These are phyloP conservation scores for Furcasterigmium furcatum DNA, from an alignment of 2,329 filamentous ascomycete species.

Conservation along the genomic window DNA sequence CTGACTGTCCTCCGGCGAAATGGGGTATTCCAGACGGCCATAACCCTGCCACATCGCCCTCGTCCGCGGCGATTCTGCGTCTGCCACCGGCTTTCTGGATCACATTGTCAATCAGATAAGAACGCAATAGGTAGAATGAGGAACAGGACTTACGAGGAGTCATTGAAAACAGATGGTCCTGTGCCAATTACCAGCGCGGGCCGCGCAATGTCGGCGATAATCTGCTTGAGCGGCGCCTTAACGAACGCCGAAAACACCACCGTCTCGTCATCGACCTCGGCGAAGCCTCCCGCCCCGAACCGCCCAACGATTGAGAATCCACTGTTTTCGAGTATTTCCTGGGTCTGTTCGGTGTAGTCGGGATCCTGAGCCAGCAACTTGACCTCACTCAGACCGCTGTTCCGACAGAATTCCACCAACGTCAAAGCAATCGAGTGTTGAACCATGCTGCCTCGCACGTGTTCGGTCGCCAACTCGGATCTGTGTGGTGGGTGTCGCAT, in stretches of 20 bases:
- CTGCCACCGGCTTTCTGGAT: not conserved
- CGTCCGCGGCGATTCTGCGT: not conserved
- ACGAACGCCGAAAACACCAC: slow-evolving; percentile 29
- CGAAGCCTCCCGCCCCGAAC: slow-evolving; percentile 25
- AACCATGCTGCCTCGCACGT: no score
- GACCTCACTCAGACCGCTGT: no score
- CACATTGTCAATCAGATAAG: not conserved
- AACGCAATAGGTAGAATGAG: not conserved
- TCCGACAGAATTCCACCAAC: no score
- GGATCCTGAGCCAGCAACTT: no score
- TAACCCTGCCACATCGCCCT: not conserved
- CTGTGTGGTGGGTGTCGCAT: no score
- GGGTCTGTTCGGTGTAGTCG: slow-evolving; percentile 7
- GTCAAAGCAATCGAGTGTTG: no score
- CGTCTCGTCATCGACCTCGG: slow-evolving; percentile 30
- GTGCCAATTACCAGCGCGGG: slow-evolving; percentile 13
- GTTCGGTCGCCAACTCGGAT: no score
- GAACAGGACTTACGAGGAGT: not conserved
- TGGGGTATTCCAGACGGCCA: not conserved
- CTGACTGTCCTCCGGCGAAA: not conserved
- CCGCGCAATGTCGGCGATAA: slow-evolving; percentile 31
- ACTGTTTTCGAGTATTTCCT: slow-evolving; percentile 12
- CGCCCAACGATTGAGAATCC: slow-evolving; percentile 20
- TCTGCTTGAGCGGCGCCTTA: slow-evolving; percentile 29
- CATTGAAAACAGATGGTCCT: not conserved